Evolutionary conservation across 1,284 basidiomycete genomes (phyloP).

Genomic region (Hypsizygus ulmarius): DNA sequence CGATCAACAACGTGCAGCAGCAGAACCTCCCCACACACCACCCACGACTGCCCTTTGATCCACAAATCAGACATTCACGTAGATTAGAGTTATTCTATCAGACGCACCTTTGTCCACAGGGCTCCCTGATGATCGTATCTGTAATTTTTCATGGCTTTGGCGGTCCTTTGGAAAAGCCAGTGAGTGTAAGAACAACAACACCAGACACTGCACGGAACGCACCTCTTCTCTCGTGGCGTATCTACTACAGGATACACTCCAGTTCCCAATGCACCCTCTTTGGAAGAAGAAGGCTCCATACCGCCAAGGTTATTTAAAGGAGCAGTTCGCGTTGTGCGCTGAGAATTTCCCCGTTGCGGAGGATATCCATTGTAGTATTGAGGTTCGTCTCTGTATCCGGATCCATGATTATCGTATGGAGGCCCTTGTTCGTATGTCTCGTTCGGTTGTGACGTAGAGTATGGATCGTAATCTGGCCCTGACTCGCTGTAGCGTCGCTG

Average conservation of each 20-base stretch:
- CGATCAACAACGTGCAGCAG: constrained; percentile 68
- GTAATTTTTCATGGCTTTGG: constrained; percentile 47
- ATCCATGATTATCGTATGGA: constrained; percentile 37
- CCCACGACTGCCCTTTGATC: constrained; percentile 49
- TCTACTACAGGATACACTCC: constrained; percentile 12
- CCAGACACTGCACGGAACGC: background rate
- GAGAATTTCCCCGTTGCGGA: constrained; percentile 23
- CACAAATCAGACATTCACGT: constrained; percentile 12
- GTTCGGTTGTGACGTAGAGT: constrained; percentile 52
- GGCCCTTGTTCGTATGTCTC: constrained; percentile 45
- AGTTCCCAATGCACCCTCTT: constrained; percentile 11
- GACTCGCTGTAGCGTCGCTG: constrained; percentile 27
- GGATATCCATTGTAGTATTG: constrained; percentile 23
- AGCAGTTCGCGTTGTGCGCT: constrained; percentile 3
- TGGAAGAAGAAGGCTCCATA: constrained; percentile 9
- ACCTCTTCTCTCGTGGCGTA: constrained; percentile 15
- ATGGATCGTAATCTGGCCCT: constrained; percentile 36
- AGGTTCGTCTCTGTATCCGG: constrained; percentile 44
- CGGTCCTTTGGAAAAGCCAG: constrained; percentile 27
- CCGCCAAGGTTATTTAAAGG: background rate
- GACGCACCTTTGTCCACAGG: constrained; percentile 59
- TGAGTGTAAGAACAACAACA: background rate
- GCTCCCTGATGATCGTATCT: constrained; percentile 55
- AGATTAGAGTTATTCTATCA: background rate
- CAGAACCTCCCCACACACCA: constrained; percentile 63